A percentile compares a stretch with the other conserved stretches of the same genome.
phyloP scores from a whole-genome alignment of 345 rosid genomes.

The Mangifera indica region DNA sequence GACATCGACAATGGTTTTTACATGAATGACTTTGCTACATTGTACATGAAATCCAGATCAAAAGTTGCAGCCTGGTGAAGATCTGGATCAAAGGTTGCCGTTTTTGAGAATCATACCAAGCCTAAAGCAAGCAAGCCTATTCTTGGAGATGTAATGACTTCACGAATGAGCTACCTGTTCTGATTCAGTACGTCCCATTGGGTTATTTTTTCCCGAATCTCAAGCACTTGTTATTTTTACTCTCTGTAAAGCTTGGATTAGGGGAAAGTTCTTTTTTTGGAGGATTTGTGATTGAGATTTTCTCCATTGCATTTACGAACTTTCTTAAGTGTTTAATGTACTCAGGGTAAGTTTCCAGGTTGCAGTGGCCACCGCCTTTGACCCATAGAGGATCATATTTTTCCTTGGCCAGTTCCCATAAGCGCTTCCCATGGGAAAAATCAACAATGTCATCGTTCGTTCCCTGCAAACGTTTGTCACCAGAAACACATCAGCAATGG shows the following conservation, averaged over 20 bases:
- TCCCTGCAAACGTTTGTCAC: slow-evolving; percentile 54
- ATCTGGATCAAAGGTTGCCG: slow-evolving; percentile 22
- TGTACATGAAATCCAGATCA: slow-evolving; percentile 26
- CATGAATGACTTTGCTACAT: slow-evolving; percentile 21
- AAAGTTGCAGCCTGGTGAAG: slow-evolving; percentile 11
- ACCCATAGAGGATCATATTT: slow-evolving; percentile 95
- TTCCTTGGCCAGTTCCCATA: slow-evolving; percentile 92
- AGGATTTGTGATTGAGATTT: slow-evolving; percentile 56
- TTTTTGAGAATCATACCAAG: slow-evolving; percentile 15
- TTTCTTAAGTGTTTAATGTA: slow-evolving; percentile 82
- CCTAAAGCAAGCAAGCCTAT: slow-evolving; percentile 15
- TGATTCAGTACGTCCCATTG: slow-evolving; percentile 1
- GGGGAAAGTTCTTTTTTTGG: slow-evolving; percentile 43
- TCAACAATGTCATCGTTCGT: slow-evolving; percentile 86
- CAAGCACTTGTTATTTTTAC: slow-evolving; percentile 65
- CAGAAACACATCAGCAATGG: not conserved
- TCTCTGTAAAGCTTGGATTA: slow-evolving; percentile 54
- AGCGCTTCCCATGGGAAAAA: slow-evolving; percentile 80
- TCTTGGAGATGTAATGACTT: slow-evolving; percentile 14
- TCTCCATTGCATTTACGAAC: slow-evolving; percentile 90
- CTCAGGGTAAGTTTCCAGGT: slow-evolving; percentile 90
- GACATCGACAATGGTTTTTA: slow-evolving; percentile 23
- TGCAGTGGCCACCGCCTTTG: slow-evolving; percentile 96
- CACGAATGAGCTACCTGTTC: slow-evolving; percentile 13
- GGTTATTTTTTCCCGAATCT: slow-evolving; percentile 54